Evolutionary conservation across 495 filamentous ascomycete genomes (phyloP).

Genomic region (Cercophora scortea): DNA sequence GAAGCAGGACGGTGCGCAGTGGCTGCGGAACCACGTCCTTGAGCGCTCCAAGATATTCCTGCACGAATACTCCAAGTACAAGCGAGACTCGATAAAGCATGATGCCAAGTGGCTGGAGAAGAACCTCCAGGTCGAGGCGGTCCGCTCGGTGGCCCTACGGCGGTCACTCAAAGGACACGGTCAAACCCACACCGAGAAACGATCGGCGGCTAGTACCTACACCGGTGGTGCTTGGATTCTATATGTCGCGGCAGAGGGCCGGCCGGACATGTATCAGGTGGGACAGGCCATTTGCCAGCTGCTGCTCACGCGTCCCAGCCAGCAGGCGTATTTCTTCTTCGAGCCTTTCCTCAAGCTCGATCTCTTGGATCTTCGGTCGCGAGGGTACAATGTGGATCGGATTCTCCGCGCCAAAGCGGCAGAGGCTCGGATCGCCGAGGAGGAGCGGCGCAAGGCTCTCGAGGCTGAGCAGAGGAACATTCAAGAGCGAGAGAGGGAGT

Average conservation of each 20-base stretch:
- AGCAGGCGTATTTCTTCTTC: constrained; percentile 76
- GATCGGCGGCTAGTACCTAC: constrained; percentile 51
- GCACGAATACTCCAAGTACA: constrained; percentile 54
- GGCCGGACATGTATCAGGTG: constrained; percentile 80
- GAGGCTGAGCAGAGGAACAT: constrained; percentile 66
- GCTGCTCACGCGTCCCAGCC: constrained; percentile 73
- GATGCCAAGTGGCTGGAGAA: constrained; percentile 86
- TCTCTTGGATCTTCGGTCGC: constrained; percentile 63
- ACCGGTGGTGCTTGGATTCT: constrained; percentile 25
- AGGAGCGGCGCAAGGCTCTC: constrained; percentile 64
- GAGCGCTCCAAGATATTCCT: constrained; percentile 85
- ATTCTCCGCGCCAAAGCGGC: constrained; percentile 78
- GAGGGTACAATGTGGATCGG: constrained; percentile 91
- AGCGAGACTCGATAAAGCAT: constrained; percentile 64
- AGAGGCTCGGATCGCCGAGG: constrained; percentile 78
- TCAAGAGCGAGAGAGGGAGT: constrained; percentile 51
- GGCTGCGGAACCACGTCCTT: constrained; percentile 67
- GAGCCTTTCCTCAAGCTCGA: constrained; percentile 77
- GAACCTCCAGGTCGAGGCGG: constrained; percentile 68
- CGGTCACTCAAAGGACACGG: constrained; percentile 60
- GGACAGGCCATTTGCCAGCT: constrained; percentile 72
- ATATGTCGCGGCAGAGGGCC: constrained; percentile 45
- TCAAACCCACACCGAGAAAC: constrained; percentile 58
- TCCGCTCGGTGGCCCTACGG: constrained; percentile 64
- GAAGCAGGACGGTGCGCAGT: constrained; percentile 41